Base-by-base conservation (phyloP, 352 stramenopile species). In the Pythium dissotocum region DNA sequence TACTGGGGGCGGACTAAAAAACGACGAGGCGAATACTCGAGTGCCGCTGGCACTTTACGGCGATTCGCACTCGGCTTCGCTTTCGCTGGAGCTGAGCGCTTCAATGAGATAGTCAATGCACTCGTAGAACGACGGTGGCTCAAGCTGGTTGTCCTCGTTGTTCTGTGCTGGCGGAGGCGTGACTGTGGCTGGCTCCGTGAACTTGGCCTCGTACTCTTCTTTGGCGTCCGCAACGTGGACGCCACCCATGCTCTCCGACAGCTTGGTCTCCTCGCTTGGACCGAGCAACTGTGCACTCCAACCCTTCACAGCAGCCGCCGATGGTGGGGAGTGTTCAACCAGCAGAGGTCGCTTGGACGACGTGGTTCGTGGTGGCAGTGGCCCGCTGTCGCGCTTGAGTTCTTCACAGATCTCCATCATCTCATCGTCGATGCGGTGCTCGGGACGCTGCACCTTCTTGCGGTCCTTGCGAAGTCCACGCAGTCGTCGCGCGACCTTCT, bases 61-160 rank as follows among this genome's bases (percentile, higher is more conserved):
- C 36, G 36, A 44, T 44, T 44, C 36, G 36, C 36, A 44, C 36
- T 44, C 36, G 36, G 61, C 30, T 35, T 67, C 61, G 52, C 61
- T 67, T 28, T 67, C 61, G 18, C 51, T 67, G n/a, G 61, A 61
- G 38, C 61, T 67, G n/a, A 67, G 52, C 36, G 61, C 61, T 21
- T 67, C 61, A 12, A 67, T 55, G 26, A 67, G 40, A 36, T 56
- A 67, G 38, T 67, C 61, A 18, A 67, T 53, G 24, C 44, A 40
- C 38, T 67, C 61, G 52, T 54, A 44, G 30, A 67, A 67, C 61
- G 61, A 67, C 38, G 24, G 54, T 30, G 46, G 24, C 6, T 26
- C 46, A 28, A 32, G 46, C 18, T 30, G 14, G 46, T 54, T 26
- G 24, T 54, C n/a, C 5, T 26, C 2, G 24, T 54, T 26, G 10